Percentiles rank a stretch among this genome's conserved stretches.
phyloP scores from a whole-genome alignment of 2,329 filamentous ascomycete species.

The Fusarium sp. region DNA sequence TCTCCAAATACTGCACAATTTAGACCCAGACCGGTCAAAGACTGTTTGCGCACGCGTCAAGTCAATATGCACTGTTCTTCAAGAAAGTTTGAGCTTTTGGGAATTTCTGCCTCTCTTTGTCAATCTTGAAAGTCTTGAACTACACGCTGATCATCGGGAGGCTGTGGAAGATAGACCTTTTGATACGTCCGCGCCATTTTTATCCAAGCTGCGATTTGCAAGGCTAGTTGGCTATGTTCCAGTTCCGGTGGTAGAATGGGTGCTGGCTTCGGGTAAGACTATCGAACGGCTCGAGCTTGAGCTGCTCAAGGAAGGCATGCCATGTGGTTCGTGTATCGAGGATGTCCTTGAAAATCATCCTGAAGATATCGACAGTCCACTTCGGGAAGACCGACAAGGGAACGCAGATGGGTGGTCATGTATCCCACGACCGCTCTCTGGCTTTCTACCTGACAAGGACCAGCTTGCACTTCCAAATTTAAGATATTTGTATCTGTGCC shows the following conservation, averaged over 20 bases:
- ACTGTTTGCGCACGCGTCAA: not conserved
- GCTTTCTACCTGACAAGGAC: not conserved
- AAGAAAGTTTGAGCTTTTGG: not conserved
- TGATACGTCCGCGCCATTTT: not conserved
- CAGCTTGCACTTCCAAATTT: not conserved
- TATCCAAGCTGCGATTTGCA: not conserved
- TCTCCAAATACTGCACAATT: not conserved
- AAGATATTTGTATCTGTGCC: not conserved
- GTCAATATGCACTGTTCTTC: not conserved
- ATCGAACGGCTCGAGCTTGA: not conserved
- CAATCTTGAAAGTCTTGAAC: not conserved
- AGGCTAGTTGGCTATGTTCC: not conserved
- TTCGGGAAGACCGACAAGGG: not conserved
- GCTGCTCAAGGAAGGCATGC: not conserved
- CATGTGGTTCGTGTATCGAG: not conserved
- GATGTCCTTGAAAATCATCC: not conserved
- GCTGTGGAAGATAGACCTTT: not conserved
- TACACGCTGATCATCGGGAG: not conserved
- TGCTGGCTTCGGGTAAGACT: not conserved
- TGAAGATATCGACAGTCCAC: slow-evolving; percentile 1
- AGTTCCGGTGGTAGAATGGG: not conserved
- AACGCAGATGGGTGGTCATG: not conserved
- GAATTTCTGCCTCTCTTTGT: not conserved
- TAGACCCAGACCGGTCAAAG: not conserved
- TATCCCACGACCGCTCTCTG: slow-evolving; percentile 2